phyloP scores from a whole-genome alignment of 2,329 filamentous ascomycete genomes.

The Harringtonia aguacate region DNA sequence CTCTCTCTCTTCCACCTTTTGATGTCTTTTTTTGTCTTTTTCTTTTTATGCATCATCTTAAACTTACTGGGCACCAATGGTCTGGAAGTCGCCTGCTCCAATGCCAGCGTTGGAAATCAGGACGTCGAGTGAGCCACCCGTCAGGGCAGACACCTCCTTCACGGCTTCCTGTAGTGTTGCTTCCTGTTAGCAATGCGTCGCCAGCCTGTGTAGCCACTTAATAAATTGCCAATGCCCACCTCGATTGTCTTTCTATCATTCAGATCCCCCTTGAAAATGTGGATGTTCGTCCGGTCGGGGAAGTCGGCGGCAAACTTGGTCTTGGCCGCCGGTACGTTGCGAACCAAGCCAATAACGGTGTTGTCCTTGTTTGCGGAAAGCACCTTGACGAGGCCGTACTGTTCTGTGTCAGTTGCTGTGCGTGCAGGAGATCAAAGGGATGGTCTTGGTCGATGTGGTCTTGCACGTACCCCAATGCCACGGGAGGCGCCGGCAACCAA shows the following conservation, averaged over 20 bases:
- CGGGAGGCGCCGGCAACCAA: conserved; percentile 13
- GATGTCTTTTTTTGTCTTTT: too few species aligned
- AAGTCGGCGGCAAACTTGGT: conserved; percentile 31
- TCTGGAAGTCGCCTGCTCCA: conserved; percentile 16
- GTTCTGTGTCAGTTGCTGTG: neutral
- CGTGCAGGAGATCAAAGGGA: too few species aligned
- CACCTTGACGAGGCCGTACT: conserved; percentile 40
- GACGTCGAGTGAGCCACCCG: conserved; percentile 33
- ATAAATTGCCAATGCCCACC: conserved; percentile 14
- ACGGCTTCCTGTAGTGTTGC: conserved; percentile 13
- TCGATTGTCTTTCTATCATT: conserved; percentile 26
- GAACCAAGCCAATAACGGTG: conserved; percentile 34
- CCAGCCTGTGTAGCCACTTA: neutral
- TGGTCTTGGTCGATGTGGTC: too few species aligned
- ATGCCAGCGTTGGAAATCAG: conserved; percentile 39
- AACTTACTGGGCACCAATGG: conserved; percentile 27
- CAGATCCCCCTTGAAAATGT: conserved; percentile 35
- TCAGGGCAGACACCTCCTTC: conserved; percentile 19
- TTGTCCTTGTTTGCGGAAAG: conserved; percentile 32
- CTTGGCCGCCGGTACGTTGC: conserved; percentile 32
- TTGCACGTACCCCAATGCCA: conserved; percentile 16
- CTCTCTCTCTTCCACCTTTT: too few species aligned
- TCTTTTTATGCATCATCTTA: conserved; percentile 6
- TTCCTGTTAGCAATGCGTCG: too few species aligned
- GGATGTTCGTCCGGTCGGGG: conserved; percentile 26